Evolutionary conservation across 257 asterid species (phyloP).

Genomic region (Fraxinus anomala): DNA sequence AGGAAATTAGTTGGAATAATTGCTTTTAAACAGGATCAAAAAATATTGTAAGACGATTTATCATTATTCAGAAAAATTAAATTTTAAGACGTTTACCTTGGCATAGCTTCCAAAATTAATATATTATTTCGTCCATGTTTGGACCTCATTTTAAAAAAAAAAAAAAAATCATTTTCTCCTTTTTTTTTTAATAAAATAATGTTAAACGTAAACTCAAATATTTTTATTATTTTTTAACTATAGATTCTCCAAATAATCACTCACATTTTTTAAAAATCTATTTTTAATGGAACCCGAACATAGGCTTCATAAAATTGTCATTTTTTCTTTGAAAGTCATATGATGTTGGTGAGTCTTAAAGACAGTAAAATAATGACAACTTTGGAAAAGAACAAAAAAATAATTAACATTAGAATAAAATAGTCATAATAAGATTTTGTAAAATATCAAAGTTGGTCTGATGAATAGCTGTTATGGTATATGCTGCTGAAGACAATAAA

Average conservation of each 20-base stretch:
- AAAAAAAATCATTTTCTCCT: too few relatives aligned
- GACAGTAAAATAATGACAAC: neutral
- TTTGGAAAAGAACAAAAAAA: neutral
- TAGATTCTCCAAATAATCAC: too few relatives aligned
- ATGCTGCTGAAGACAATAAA: too few relatives aligned
- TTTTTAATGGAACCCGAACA: too few relatives aligned
- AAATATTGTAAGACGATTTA: neutral
- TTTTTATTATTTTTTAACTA: too few relatives aligned
- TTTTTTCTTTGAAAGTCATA: neutral
- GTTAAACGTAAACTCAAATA: too few relatives aligned
- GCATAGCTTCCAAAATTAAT: neutral
- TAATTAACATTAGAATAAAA: neutral
- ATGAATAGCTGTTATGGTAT: neutral
- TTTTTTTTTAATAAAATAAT: too few relatives aligned
- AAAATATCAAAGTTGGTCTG: conserved; percentile 16
- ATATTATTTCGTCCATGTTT: too few relatives aligned
- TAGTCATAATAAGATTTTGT: neutral
- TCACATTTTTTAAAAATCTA: too few relatives aligned
- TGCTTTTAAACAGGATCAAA: neutral
- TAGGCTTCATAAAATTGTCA: neutral
- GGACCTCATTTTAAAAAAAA: too few relatives aligned
- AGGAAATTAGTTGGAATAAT: too few relatives aligned
- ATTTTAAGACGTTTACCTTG: neutral
- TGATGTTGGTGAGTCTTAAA: neutral
- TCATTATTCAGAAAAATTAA: neutral